These are phyloP conservation scores for Botrytis pseudocinerea DNA, from an alignment of 2,329 filamentous ascomycete species.

Conservation along the genomic window DNA sequence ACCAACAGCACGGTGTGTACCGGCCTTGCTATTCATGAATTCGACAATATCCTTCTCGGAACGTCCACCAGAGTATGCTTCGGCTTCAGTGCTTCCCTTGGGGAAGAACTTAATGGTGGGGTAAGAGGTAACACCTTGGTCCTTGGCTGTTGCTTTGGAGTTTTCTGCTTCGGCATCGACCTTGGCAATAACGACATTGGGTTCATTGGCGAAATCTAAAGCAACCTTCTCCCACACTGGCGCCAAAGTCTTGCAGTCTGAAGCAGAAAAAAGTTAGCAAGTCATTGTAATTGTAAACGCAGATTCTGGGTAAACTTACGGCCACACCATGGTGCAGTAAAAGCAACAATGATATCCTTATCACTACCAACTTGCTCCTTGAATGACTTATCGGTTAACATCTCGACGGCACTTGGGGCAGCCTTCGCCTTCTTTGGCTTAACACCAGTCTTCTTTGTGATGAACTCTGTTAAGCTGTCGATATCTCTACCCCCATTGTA, in stretches of 20 bases:
- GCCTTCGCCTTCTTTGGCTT: constrained; percentile 74
- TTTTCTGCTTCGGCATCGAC: constrained; percentile 89
- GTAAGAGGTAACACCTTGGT: constrained; percentile 80
- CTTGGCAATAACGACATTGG: constrained; percentile 84
- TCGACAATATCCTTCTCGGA: constrained; percentile 72
- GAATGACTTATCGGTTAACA: constrained; percentile 80
- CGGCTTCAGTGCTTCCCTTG: constrained; percentile 71
- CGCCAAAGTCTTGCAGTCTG: constrained; percentile 95
- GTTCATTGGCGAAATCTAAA: constrained; percentile 74
- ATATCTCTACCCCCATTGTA: constrained; percentile 87
- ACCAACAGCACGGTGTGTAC: constrained; percentile 79
- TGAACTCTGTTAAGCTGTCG: constrained; percentile 78
- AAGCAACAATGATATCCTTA: constrained; percentile 90
- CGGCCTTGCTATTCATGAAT: constrained; percentile 86
- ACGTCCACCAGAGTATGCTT: constrained; percentile 74
- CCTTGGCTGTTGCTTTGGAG: constrained; percentile 73
- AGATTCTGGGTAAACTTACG: constrained; percentile 56
- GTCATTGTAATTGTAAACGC: neutral
- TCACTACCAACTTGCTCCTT: constrained; percentile 75
- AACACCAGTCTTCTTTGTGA: constrained; percentile 82
- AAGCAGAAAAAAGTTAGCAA: constrained; percentile 26
- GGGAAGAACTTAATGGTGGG: constrained; percentile 99
- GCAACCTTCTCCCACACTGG: constrained; percentile 89
- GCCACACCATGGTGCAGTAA: constrained; percentile 98
- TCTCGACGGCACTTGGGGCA: constrained; percentile 72